These are phyloP conservation scores for Alternaria postmessia DNA, from an alignment of 2,329 filamentous ascomycete species.

Conservation along the genomic window DNA sequence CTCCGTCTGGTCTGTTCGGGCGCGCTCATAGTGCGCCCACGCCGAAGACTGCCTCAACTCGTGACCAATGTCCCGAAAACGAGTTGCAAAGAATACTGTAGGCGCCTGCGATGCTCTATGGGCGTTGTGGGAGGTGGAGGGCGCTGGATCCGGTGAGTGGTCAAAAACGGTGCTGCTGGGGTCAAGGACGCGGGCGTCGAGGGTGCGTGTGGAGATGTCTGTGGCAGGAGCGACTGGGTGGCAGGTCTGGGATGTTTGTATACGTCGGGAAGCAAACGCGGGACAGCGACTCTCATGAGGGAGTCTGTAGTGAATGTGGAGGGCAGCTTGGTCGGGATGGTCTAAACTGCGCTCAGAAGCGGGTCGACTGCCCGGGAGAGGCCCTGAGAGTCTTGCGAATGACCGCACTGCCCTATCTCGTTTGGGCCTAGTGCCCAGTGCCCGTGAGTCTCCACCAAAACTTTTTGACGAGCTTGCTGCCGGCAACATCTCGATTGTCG, in stretches of 20 bases:
- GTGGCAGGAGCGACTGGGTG: slow-evolving; percentile 16
- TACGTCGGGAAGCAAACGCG: slow-evolving; percentile 15
- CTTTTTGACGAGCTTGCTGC: slow-evolving; percentile 33
- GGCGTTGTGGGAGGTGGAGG: slow-evolving; percentile 21
- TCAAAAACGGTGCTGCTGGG: slow-evolving; percentile 37
- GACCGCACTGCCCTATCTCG: slow-evolving; percentile 19
- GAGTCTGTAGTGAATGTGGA: slow-evolving; percentile 12
- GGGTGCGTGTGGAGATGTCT: slow-evolving; percentile 22
- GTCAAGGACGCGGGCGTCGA: slow-evolving; percentile 35
- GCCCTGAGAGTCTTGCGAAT: slow-evolving; percentile 29
- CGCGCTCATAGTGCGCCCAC: slow-evolving; percentile 53
- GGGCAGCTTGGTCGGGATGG: slow-evolving; percentile 18
- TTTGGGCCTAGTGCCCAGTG: slow-evolving; percentile 14
- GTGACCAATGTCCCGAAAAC: slow-evolving; percentile 30
- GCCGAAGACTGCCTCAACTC: slow-evolving; percentile 37
- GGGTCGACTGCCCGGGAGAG: slow-evolving; percentile 20
- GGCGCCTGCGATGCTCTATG: slow-evolving; percentile 27
- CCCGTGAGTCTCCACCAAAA: slow-evolving; percentile 38
- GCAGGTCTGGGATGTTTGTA: slow-evolving; percentile 11
- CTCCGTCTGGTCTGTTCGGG: slow-evolving; percentile 47
- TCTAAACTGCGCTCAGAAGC: slow-evolving; percentile 28
- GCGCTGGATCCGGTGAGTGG: slow-evolving; percentile 34
- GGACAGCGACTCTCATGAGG: slow-evolving; percentile 27
- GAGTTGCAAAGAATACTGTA: slow-evolving; percentile 9
- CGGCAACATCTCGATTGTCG: slow-evolving; percentile 18